These are phyloP conservation scores for Echeveria elegans DNA, from an alignment of 164 flowering plant genomes.

Conservation along the genomic window DNA sequence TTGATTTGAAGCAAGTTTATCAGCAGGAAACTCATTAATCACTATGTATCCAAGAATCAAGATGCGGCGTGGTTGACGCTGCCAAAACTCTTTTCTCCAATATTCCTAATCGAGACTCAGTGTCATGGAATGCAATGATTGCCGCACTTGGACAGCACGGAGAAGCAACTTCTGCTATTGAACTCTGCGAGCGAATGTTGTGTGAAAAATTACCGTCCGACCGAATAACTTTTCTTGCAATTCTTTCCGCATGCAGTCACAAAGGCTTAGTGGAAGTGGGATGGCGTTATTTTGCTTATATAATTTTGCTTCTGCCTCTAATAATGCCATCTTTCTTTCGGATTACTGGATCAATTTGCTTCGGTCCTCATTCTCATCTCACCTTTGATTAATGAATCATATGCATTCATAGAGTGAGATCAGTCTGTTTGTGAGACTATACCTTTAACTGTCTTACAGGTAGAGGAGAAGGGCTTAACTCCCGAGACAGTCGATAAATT, in stretches of 20 bases:
- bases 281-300: background rate
- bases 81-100: background rate
- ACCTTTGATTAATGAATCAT: no score
- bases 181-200: background rate
- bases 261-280: background rate
- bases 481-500: no score
- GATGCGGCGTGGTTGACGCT: background rate
- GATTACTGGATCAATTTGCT: no score
- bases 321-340: no score
- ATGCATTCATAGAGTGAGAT: no score
- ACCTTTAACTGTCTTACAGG: no score
- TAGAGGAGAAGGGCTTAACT: no score
- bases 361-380: no score
- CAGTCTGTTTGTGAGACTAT: no score
- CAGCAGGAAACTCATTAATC: background rate
- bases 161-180: background rate
- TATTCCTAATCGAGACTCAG: background rate
- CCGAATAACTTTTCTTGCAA: conserved; percentile 1
- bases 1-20: background rate
- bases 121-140: conserved; percentile 5
- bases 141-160: conserved; percentile 1
- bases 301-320: no score
- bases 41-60: background rate
- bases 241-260: conserved; percentile 4
- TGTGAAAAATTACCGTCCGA: background rate